A percentile compares a stretch with the other conserved stretches of the same genome.
Evolutionary conservation across 768 basidiomycete species (phyloP).

Genomic region (Tulasnella sp.): DNA sequence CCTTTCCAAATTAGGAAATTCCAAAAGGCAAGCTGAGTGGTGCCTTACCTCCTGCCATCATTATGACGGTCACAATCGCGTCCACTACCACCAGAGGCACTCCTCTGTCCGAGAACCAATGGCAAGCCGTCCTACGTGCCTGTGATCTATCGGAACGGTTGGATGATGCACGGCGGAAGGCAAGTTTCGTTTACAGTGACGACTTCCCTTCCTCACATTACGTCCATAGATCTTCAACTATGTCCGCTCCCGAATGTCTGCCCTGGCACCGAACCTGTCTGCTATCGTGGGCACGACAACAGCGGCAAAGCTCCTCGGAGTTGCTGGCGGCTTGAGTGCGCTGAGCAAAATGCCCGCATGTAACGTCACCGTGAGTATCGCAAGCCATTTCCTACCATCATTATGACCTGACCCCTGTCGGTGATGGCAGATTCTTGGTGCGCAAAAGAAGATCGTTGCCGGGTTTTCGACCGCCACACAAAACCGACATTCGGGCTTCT

Average conservation of each 20-base stretch:
- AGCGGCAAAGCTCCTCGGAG: conserved; percentile 94
- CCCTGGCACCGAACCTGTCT: conserved; percentile 95
- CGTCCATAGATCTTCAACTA: conserved; percentile 80
- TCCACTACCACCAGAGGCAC: conserved; percentile 83
- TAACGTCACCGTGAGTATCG: conserved; percentile 73
- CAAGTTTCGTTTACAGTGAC: conserved; percentile 24
- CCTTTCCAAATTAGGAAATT: conserved; percentile 45
- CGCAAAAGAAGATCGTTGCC: conserved; percentile 81
- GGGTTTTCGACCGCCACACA: conserved; percentile 85
- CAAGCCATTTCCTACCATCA: not conserved
- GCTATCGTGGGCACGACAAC: conserved; percentile 97
- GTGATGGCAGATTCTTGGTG: conserved; percentile 68
- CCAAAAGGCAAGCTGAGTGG: conserved; percentile 74
- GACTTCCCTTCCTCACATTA: not conserved
- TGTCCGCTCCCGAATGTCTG: conserved; percentile 98
- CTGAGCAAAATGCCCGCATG: conserved; percentile 91
- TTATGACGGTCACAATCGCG: conserved; percentile 93
- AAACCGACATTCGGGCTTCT: conserved; percentile 88
- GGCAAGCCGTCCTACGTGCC: conserved; percentile 71
- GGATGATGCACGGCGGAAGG: conserved; percentile 83
- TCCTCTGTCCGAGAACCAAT: conserved; percentile 52
- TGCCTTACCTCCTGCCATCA: conserved; percentile 73
- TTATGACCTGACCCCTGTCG: not conserved
- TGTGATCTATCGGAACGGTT: conserved; percentile 81
- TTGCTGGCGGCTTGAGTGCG: conserved; percentile 84